Percentiles rank a stretch among this genome's conserved stretches.
Conservation (phyloP, 2,329 filamentous ascomycete genomes). For the Hypoxylon sp. region DNA sequence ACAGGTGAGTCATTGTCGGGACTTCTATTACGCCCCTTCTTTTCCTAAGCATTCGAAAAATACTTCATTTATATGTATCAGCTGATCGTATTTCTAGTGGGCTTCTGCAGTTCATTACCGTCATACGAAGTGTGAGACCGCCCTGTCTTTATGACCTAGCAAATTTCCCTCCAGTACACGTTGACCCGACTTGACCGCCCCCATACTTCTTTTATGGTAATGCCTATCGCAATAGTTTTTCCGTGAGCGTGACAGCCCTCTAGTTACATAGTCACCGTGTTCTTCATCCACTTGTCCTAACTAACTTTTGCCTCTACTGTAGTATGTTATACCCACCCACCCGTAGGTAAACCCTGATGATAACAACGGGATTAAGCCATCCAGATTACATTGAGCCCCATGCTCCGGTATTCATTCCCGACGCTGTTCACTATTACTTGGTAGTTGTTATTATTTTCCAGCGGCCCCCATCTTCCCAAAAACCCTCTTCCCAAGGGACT, state of each 20-base stretch:
- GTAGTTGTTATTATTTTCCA: slow-evolving; percentile 27
- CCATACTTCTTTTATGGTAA: background rate
- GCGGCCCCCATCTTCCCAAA: slow-evolving; percentile 29
- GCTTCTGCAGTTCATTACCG: background rate
- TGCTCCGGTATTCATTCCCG: slow-evolving; percentile 26
- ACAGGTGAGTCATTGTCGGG: slow-evolving; percentile 4
- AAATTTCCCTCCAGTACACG: background rate
- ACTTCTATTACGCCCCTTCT: slow-evolving; percentile 13
- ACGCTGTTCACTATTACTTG: slow-evolving; percentile 27
- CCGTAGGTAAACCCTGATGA: slow-evolving; percentile 17
- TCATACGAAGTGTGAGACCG: slow-evolving; percentile 7
- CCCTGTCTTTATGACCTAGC: slow-evolving; percentile 1
- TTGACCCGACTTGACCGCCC: background rate
- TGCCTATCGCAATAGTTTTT: background rate
- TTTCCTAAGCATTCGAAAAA: slow-evolving; percentile 5
- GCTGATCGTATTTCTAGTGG: background rate
- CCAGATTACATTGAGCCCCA: slow-evolving; percentile 26
- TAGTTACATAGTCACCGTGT: background rate
- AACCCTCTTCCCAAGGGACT: slow-evolving; percentile 34
- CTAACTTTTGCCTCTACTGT: slow-evolving; percentile 12
- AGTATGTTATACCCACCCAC: background rate
- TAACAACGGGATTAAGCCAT: slow-evolving; percentile 32
- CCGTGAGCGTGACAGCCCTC: background rate
- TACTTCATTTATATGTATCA: slow-evolving; percentile 1
- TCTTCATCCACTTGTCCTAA: background rate